Evolutionary conservation across 1,139 yeast genomes (phyloP), one percentile per base, ranked within the genome.

Genomic region (Insectozyma bohioensis): DNA sequence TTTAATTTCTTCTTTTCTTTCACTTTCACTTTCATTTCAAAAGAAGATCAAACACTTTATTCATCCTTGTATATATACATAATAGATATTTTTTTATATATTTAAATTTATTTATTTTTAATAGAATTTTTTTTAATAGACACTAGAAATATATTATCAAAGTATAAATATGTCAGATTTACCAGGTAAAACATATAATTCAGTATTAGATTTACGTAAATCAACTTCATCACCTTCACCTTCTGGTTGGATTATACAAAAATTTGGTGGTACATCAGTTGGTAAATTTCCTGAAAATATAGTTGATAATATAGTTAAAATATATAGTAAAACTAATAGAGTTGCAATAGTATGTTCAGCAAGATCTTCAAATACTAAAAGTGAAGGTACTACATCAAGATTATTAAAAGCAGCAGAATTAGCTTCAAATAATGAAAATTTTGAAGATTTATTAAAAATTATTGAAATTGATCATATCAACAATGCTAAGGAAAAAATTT

Each of bases 301-400:
- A 35, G 90, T 88, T 12, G 84, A 84, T 43, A 86, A 87, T 45
- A 87, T 92, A 33, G 85, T 88, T 35, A 78, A 78, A 51, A 77
- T 68, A 20, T 85, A 80, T 53, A 67, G 80, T 23, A 54, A 71
- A 29, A 62, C 65, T 16, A 74, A 76, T 49, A 72, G 83, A 35
- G 95, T 90, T n/a, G 97, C 95, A 1, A 95, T 92, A 16, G 98
- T 92, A 4, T 92, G 98, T 56, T 85, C 95, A 21, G 98, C 98
- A 4, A 74, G 98, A 46, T 86, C 96, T 6, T 80, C 96, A 1
- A 76, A 85, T 40, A 84, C 95, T 18, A 92, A 92, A 54, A 79
- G 85, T 25, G 97, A 90, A 58, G 98, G 98, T 33, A 92, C 98
- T 26, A 92, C 98, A 5, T 85, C 95, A 3, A 63, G 95, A 43